phyloP scores from a whole-genome alignment of 1,284 basidiomycete genomes.

The Pascua guehoae region DNA sequence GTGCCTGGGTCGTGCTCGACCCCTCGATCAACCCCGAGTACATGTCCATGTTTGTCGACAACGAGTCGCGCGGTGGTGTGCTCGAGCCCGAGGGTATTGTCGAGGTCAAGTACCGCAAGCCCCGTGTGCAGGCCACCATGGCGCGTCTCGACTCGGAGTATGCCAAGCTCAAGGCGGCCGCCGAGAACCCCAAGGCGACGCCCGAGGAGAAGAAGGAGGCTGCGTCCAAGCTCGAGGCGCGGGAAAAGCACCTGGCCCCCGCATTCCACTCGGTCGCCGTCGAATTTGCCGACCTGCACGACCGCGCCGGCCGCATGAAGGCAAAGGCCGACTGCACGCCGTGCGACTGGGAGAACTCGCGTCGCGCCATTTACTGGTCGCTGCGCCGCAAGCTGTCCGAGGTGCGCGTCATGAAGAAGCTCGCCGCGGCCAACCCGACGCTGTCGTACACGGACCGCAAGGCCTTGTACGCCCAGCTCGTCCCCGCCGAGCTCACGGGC shows the following conservation, averaged over 20 bases:
- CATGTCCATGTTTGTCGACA: slow-evolving; percentile 99
- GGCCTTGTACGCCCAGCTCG: slow-evolving; percentile 36
- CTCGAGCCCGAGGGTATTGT: slow-evolving; percentile 96
- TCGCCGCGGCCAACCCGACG: slow-evolving; percentile 46
- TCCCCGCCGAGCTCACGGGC: slow-evolving; percentile 33
- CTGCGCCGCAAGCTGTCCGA: slow-evolving; percentile 61
- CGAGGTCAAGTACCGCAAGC: slow-evolving; percentile 77
- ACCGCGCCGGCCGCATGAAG: slow-evolving; percentile 94
- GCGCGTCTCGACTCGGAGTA: slow-evolving; percentile 86
- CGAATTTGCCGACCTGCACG: slow-evolving; percentile 90
- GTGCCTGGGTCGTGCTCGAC: slow-evolving; percentile 99
- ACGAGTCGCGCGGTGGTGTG: slow-evolving; percentile 92
- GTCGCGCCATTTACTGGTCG: slow-evolving; percentile 94
- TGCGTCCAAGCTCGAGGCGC: slow-evolving; percentile 63
- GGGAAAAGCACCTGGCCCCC: slow-evolving; percentile 80
- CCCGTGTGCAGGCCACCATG: slow-evolving; percentile 88
- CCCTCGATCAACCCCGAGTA: slow-evolving; percentile 93
- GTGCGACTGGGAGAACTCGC: slow-evolving; percentile 80
- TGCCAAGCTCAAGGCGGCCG: slow-evolving; percentile 72
- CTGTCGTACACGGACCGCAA: slow-evolving; percentile 45
- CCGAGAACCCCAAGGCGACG: slow-evolving; percentile 67
- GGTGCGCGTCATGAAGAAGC: slow-evolving; percentile 49
- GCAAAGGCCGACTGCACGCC: slow-evolving; percentile 89
- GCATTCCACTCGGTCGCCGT: slow-evolving; percentile 92
- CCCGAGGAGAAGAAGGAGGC: slow-evolving; percentile 70